A percentile compares a stretch with the other conserved stretches of the same genome.
Conservation (phyloP, 257 asterid species). For the Haberlea rhodopensis region DNA sequence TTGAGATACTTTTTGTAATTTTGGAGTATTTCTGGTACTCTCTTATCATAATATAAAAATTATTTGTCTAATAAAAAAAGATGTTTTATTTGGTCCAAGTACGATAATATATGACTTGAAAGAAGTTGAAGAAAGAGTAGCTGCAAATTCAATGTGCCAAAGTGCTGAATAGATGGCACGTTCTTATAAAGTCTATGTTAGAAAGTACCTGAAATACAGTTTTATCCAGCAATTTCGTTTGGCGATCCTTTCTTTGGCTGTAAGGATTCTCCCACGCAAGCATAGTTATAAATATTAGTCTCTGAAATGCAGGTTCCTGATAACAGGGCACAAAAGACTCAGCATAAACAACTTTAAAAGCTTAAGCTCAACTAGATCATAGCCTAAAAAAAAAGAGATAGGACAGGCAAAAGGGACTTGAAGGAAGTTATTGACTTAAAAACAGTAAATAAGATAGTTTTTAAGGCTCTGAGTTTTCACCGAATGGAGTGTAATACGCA, state of each 20-base stretch:
- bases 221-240: constrained; percentile 39
- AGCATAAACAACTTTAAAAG: constrained; percentile 20
- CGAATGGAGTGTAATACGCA: not conserved
- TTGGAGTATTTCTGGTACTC: no score
- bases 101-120: not conserved
- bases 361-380: constrained; percentile 9
- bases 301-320: constrained; percentile 91
- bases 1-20: no score
- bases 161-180: constrained; percentile 6
- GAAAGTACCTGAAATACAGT: constrained; percentile 58
- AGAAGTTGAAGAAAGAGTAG: constrained; percentile 6
- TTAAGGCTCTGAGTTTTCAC: not conserved
- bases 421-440: not conserved
- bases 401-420: not conserved
- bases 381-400: constrained; percentile 15
- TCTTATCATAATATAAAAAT: no score
- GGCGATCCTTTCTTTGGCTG: constrained; percentile 40
- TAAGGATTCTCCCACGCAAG: constrained; percentile 95
- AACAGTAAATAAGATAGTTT: not conserved
- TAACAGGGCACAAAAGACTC: constrained; percentile 27
- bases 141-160: not conserved
- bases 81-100: not conserved
- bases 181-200: constrained; percentile 21
- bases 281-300: constrained; percentile 79
- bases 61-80: no score